Percentiles rank a stretch among this genome's conserved stretches.
Evolutionary conservation across 2,329 filamentous ascomycete genomes (phyloP).

Genomic region (Pezicula neosporulosa): DNA sequence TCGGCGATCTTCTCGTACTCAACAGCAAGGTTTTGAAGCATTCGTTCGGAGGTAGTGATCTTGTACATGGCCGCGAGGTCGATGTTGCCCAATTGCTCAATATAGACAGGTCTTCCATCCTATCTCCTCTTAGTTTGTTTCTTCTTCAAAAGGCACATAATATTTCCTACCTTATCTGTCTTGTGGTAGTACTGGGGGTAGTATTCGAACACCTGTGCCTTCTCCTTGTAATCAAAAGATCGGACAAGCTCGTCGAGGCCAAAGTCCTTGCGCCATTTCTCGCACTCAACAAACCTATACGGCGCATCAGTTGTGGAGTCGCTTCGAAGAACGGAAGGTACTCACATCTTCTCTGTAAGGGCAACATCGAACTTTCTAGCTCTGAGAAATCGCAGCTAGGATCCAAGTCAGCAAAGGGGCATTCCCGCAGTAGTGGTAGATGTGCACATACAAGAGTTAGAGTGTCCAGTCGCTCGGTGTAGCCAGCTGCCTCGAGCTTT

Average conservation of each 20-base stretch:
- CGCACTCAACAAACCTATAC: conserved; percentile 80
- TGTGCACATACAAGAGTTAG: conserved; percentile 70
- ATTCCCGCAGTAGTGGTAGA: background rate
- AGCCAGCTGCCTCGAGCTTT: conserved; percentile 80
- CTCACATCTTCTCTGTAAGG: conserved; percentile 82
- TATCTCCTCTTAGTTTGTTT: conserved; percentile 33
- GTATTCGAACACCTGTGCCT: conserved; percentile 77
- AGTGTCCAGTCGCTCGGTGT: conserved; percentile 83
- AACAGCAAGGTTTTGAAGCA: conserved; percentile 93
- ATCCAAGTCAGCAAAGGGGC: background rate
- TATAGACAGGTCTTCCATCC: conserved; percentile 97
- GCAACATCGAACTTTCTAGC: conserved; percentile 93
- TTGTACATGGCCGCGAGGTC: conserved; percentile 87
- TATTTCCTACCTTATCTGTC: conserved; percentile 67
- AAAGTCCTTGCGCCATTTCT: conserved; percentile 88
- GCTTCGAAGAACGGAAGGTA: conserved; percentile 1
- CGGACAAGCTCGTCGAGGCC: conserved; percentile 78
- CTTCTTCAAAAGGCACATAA: background rate
- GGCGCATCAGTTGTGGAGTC: conserved; percentile 12
- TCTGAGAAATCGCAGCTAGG: conserved; percentile 80
- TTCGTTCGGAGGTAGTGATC: conserved; percentile 88
- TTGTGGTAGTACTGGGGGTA: conserved; percentile 99
- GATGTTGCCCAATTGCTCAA: conserved; percentile 92
- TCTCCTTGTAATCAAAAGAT: conserved; percentile 85
- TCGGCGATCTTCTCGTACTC: conserved; percentile 97